Base-by-base conservation (phyloP, 805 yeast species). In the Hemisphaericaspora nanyangensis region DNA sequence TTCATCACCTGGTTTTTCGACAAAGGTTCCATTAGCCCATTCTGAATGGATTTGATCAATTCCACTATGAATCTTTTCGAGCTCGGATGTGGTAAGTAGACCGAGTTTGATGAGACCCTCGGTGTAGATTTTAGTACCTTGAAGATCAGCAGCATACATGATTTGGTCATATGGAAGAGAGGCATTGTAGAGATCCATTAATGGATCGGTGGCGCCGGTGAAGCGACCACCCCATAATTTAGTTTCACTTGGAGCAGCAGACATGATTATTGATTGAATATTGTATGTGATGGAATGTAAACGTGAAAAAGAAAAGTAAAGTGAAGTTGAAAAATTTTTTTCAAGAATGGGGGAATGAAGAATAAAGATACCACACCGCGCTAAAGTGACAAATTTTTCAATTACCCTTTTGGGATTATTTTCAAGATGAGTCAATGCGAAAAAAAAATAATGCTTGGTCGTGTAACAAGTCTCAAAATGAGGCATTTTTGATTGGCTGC, bases 211-310 rank as follows among this genome's bases (percentile, higher is more conserved):
- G 46, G 91, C 91, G 4, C 95, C 98, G 44, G 97, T 91, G 68
- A 91, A 91, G 65, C 99, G 79, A 54, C 98, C 99, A 54, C 99
- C 99, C 99, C 99, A 91, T 49, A 91, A 72, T 62, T 82, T 90
- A 52, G 70, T 73, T 65, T 83, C 89, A 20, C 81, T 65, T 49
- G 81, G 80, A 37, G 60, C 59, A 17, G 43, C 26, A 30, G 63
- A 42, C 69, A 63, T 67, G n/a, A n/a, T n/a, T n/a, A n/a, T n/a
- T n/a, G n/a, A n/a, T n/a, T n/a, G n/a, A n/a, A n/a, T n/a, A n/a
- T n/a, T n/a, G n/a, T n/a, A n/a, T n/a, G n/a, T n/a, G n/a, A n/a
- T n/a, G n/a, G n/a, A n/a, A n/a, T n/a, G n/a, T n/a, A n/a, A n/a
- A n/a, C n/a, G n/a, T n/a, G n/a, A 12, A 22, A 22, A 22, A 7